These are phyloP conservation scores for Penicillium crustosum DNA, from an alignment of 2,329 filamentous ascomycete genomes.

Conservation along the genomic window DNA sequence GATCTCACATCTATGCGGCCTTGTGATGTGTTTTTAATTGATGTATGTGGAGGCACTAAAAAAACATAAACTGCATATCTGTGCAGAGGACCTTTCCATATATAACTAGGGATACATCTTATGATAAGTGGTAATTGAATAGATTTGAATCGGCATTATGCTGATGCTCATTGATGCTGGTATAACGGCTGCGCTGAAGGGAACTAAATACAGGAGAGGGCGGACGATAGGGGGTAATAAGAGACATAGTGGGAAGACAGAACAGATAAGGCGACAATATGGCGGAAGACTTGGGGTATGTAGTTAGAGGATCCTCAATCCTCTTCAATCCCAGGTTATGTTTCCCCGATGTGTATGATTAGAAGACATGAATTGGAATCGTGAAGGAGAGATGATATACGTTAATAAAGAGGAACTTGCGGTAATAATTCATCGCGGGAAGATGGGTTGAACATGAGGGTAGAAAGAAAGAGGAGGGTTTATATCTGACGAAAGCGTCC, in stretches of 20 bases:
- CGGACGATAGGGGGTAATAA: conserved; percentile 10
- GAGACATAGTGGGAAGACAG: conserved; percentile 9
- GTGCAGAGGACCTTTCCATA: no score
- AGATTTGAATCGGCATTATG: conserved; percentile 23
- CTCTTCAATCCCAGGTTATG: conserved; percentile 2
- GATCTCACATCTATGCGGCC: no score
- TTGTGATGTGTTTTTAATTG: no score
- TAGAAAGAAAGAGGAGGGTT: not conserved
- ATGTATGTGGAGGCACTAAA: no score
- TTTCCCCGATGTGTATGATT: conserved; percentile 12
- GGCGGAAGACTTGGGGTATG: conserved; percentile 2
- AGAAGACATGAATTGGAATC: conserved; percentile 8
- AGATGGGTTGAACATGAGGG: not conserved
- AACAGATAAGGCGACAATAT: conserved; percentile 11
- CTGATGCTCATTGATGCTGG: conserved; percentile 31
- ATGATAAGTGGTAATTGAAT: conserved; percentile 1
- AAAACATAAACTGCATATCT: no score
- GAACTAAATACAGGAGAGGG: conserved; percentile 25
- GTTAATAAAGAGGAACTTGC: conserved; percentile 6
- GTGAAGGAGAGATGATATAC: conserved; percentile 5
- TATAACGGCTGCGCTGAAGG: conserved; percentile 30
- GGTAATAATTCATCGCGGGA: not conserved
- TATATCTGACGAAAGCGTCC: not conserved
- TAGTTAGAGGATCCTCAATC: conserved; percentile 1
- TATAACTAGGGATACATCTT: not conserved